Base-by-base conservation (phyloP, 129 eudicot species). In the Erigeron canadensis region DNA sequence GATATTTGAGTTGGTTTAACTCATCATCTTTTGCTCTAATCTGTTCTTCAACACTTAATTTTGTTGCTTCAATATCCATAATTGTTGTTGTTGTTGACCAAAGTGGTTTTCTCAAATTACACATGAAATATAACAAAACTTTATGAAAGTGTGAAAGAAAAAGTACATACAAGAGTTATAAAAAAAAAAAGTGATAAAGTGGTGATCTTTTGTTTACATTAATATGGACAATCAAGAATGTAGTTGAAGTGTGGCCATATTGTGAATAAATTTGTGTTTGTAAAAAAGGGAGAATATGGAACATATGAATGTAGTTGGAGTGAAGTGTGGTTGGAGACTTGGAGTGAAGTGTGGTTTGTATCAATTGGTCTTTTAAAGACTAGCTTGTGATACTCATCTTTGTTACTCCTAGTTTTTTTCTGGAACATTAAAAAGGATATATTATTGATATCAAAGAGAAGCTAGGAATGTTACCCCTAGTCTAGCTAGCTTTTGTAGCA, bases 1-100 rank as follows among this genome's bases (percentile, higher is more conserved):
- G 63, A 6, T 75, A 43, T 67, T 76, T 77, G 48, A 91, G 86
- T 15, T 85, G 85, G 9, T 22, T 8, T 38, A 91, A 48, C 19
- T 91, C 71, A 7, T 81, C 80, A 22, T 91, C 97, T 66, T 83
- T 85, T 38, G 77, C 38, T 75, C 73, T 83, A 54, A 87, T 69
- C 79, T 88, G 85, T 58, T 85, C 95, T 67, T 87, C 81, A 44
- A 86, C 89, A 50, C 82, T 82, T 0, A 84, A 10, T 50, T 74
- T 87, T 63, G 89, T 87, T 42, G 83, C 80, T 68, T 90, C 97
- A 23, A 88, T 89, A 82, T 88, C 95, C 84, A 88, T 61, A 22
- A 82, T 77, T 2, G 91, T 83, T 43, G 73, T 61, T 38, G 84
- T 77, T 2, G 91, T 83, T 43, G 73, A 61, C 72, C 86, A 55